These are phyloP conservation scores for Phytophthora fragariaefolia DNA, from an alignment of 352 stramenopile genomes.

Conservation along the genomic window DNA sequence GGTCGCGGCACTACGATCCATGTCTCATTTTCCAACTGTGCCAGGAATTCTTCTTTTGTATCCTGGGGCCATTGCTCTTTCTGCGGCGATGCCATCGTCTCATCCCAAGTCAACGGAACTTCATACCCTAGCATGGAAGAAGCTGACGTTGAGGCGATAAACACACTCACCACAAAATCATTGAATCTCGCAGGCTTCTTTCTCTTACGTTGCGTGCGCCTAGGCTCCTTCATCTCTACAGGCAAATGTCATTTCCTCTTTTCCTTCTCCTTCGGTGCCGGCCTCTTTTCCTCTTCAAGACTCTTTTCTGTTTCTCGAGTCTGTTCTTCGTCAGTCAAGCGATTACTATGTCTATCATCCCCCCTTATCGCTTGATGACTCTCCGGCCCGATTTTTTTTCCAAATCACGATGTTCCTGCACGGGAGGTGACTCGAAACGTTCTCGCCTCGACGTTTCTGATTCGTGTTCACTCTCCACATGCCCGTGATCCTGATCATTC, in stretches of 20 bases:
- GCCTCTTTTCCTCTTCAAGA: slow-evolving; percentile 16
- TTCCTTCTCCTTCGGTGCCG: slow-evolving; percentile 2
- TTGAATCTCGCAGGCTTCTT: slow-evolving; percentile 11
- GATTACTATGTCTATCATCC: background rate
- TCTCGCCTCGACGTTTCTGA: too few species aligned
- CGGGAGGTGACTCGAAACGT: too few species aligned
- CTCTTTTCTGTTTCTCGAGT: slow-evolving; percentile 13
- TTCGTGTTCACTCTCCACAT: too few species aligned
- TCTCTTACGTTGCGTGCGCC: background rate
- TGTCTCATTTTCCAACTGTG: slow-evolving; percentile 17
- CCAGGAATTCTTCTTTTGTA: slow-evolving; percentile 14
- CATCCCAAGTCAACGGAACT: slow-evolving; percentile 9
- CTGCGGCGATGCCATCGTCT: slow-evolving; percentile 16
- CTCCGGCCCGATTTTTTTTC: too few species aligned
- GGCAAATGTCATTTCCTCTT: slow-evolving; percentile 15
- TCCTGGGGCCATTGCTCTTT: slow-evolving; percentile 6
- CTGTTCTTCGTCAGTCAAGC: background rate
- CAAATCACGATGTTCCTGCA: background rate
- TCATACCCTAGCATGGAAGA: slow-evolving; percentile 2
- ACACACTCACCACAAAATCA: slow-evolving; percentile 4
- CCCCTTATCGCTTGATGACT: background rate
- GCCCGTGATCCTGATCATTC: too few species aligned
- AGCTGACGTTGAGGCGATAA: slow-evolving; percentile 16
- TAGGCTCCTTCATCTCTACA: slow-evolving; percentile 13
- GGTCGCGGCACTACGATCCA: slow-evolving; percentile 13